Base-by-base conservation (phyloP, 169 alveolate species). In the Cytauxzoon felis region DNA sequence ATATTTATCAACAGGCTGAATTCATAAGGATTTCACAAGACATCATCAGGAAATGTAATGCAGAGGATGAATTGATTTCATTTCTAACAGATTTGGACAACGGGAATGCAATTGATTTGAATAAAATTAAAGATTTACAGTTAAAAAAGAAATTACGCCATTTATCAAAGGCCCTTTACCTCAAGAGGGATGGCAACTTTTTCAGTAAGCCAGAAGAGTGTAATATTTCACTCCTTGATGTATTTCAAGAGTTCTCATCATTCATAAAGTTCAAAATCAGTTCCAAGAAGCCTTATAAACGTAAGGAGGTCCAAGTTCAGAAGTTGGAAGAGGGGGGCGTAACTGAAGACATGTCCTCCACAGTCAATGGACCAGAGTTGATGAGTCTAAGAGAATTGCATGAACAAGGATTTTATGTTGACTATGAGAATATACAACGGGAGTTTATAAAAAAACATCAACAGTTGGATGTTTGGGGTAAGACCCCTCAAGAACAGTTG, bases 361-460 rank as follows among this genome's bases (percentile, higher is more conserved):
- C 5, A 40, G 32, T 30, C 27, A 81, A 64, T 5, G 52, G 52
- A 21, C 33, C 64, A 1, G 50, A 52, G 29, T 51, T 78, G 18
- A 47, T 66, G 61, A 81, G 92, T 33, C 81, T 87, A 40, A 63
- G 92, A 41, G 92, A 87, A 54, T 56, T 87, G 81, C 92, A 87
- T 79, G 92, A 87, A 50, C 88, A 87, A 42, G 92, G 92, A 5
- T 78, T 68, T 50, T 87, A 72, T 48, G 86, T 73, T 43, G 83
- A 79, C 47, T 69, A 81, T 43, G 75, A 81, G 52, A 65, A 81
- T 40, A 45, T 78, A 45, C 85, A 86, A 49, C 81, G 79, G 78
- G 87, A 81, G 47, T 87, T 87, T 57, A 67, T 79, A 40, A 70
- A 82, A 34, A 66, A 73, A 42, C 88, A 81, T 53, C 38, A 80